Conservation (phyloP, 768 basidiomycete genomes). For the Rhizopogon vesiculosus region DNA sequence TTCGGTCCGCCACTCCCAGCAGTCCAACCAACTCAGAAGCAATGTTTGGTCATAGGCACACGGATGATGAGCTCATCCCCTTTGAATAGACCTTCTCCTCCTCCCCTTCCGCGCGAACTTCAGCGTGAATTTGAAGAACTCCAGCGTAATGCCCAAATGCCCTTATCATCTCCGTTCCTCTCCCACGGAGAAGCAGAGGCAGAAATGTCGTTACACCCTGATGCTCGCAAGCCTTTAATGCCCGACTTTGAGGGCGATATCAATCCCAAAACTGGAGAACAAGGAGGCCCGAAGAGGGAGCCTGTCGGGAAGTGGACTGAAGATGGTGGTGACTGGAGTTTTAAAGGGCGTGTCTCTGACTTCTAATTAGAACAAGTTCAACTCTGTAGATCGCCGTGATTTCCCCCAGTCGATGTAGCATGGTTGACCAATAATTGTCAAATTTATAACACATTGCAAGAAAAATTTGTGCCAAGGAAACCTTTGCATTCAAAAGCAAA, state of each 20-base stretch:
- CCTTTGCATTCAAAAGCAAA: background rate
- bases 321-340: conserved; percentile 80
- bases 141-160: conserved; percentile 52
- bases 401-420: too few relatives aligned
- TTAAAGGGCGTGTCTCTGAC: conserved; percentile 84
- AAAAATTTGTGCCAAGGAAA: background rate
- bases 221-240: conserved; percentile 52
- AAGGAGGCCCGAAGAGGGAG: conserved; percentile 84
- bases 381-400: too few relatives aligned
- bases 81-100: conserved; percentile 63
- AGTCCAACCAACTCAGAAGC: background rate
- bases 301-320: conserved; percentile 61
- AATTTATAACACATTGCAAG: background rate
- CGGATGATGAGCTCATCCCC: conserved; percentile 26
- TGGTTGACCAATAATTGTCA: too few relatives aligned
- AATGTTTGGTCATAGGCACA: background rate
- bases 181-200: conserved; percentile 30
- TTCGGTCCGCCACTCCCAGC: background rate
- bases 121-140: conserved; percentile 90
- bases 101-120: conserved; percentile 65
- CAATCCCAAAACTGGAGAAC: conserved; percentile 82
- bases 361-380: conserved; percentile 39
- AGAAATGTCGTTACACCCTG: conserved; percentile 58
- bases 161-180: conserved; percentile 26
- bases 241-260: conserved; percentile 77